Percentiles rank a stretch among this genome's conserved stretches.
phyloP scores from a whole-genome alignment of 164 flowering plant species.

The Hamamelis virginiana region DNA sequence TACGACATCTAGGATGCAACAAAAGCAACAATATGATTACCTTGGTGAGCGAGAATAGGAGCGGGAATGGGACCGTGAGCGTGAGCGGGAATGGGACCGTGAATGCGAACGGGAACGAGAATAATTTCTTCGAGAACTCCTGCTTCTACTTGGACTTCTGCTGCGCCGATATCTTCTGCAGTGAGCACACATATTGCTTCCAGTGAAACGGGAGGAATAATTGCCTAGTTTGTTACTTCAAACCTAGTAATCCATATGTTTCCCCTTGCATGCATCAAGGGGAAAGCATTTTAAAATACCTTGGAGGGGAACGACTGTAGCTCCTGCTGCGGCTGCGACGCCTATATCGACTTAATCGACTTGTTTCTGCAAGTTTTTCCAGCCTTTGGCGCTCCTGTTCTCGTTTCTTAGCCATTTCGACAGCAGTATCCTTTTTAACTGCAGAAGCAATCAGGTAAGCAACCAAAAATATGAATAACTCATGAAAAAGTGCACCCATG shows the following conservation, averaged over 20 bases:
- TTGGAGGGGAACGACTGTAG: constrained; percentile 78
- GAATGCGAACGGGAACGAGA: constrained; percentile 51
- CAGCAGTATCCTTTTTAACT: constrained; percentile 91
- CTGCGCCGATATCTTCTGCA: constrained; percentile 59
- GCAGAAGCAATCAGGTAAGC: constrained; percentile 22
- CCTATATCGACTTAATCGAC: constrained; percentile 60
- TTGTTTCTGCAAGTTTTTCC: constrained; percentile 94
- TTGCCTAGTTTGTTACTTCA: neutral
- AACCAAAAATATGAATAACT: neutral
- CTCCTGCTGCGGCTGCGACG: constrained; percentile 82
- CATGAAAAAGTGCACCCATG: neutral
- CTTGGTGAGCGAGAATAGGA: constrained; percentile 40
- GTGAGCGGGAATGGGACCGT: constrained; percentile 32
- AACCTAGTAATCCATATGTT: neutral
- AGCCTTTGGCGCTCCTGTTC: constrained; percentile 93
- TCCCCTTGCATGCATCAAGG: neutral
- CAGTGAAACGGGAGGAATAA: neutral
- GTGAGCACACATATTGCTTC: constrained; percentile 1
- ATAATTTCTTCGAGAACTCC: constrained; percentile 58
- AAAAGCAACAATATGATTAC: constrained; percentile 1
- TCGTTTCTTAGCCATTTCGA: constrained; percentile 83
- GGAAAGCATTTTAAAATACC: constrained; percentile 38
- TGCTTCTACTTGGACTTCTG: constrained; percentile 65
- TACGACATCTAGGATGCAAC: neutral
- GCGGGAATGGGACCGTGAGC: constrained; percentile 29